phyloP scores from a whole-genome alignment of 305 asterid species.

The Fraxinus velutina region DNA sequence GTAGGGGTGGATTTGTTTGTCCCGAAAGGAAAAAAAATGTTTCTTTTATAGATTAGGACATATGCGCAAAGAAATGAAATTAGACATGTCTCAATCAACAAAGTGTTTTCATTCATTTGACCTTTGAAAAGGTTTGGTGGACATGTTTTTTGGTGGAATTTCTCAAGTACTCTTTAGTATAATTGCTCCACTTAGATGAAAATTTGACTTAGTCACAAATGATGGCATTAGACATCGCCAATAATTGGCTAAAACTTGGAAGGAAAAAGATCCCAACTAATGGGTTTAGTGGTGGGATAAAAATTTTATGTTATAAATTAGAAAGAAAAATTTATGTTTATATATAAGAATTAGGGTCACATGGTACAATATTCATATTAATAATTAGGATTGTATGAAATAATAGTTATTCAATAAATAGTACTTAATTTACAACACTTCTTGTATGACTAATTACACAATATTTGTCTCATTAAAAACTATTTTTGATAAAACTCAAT shows the following conservation, averaged over 20 bases:
- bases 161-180: constrained; percentile 8
- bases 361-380: background rate
- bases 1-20: background rate
- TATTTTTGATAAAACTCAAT: background rate
- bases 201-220: constrained; percentile 29
- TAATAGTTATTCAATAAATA: background rate
- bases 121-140: constrained; percentile 15
- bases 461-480: background rate
- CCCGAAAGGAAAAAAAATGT: background rate
- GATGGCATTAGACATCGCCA: constrained; percentile 16
- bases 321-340: background rate
- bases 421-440: background rate
- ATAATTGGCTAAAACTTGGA: constrained; percentile 13
- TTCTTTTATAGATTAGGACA: background rate
- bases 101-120: background rate
- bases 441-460: too few species aligned
- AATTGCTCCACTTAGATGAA: constrained; percentile 31
- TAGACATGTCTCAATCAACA: constrained; percentile 27
- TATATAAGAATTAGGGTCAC: background rate
- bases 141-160: constrained; percentile 17
- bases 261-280: constrained; percentile 8
- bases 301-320: background rate
- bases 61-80: constrained; percentile 19
- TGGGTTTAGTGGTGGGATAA: constrained; percentile 8
- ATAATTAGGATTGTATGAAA: background rate